phyloP scores from a whole-genome alignment of 495 filamentous ascomycete genomes.

The Podospora pseudocomata region DNA sequence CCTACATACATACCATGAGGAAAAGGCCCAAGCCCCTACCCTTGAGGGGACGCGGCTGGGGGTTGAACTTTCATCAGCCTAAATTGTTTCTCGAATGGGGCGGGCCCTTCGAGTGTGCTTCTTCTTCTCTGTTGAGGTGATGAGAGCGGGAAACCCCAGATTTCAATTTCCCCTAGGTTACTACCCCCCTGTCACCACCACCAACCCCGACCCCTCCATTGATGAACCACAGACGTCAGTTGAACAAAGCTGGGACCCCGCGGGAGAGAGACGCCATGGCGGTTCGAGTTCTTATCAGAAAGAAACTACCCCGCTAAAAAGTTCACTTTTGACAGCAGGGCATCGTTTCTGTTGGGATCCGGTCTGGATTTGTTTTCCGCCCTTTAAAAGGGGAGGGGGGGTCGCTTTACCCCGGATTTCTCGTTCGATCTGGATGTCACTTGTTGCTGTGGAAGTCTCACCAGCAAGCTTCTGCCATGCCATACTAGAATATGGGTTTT shows the following conservation, averaged over 20 bases:
- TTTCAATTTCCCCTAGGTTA: constrained; percentile 7
- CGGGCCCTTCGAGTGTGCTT: neutral
- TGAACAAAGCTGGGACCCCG: neutral
- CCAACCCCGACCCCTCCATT: neutral
- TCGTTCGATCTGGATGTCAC: constrained; percentile 11
- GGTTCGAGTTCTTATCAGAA: neutral
- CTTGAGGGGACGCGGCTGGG: neutral
- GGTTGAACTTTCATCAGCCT: constrained; percentile 9
- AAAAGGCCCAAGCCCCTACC: neutral
- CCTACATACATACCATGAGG: neutral
- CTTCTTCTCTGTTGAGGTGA: neutral
- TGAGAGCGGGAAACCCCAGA: constrained; percentile 18
- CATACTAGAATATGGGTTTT: neutral
- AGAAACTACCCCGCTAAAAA: constrained; percentile 15
- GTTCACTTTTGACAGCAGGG: neutral
- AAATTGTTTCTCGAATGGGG: neutral
- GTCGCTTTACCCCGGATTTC: constrained; percentile 31
- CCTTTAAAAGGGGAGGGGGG: constrained; percentile 12
- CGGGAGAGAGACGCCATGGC: neutral
- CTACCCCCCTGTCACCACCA: constrained; percentile 1
- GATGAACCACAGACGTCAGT: neutral
- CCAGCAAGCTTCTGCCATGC: neutral
- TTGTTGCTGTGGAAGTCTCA: neutral
- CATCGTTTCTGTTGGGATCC: neutral
- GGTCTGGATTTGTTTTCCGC: neutral